Percentiles rank a stretch among this genome's conserved stretches.
Evolutionary conservation across 1,139 yeast species (phyloP).

Genomic region (Saccharomycopsis hybrid): DNA sequence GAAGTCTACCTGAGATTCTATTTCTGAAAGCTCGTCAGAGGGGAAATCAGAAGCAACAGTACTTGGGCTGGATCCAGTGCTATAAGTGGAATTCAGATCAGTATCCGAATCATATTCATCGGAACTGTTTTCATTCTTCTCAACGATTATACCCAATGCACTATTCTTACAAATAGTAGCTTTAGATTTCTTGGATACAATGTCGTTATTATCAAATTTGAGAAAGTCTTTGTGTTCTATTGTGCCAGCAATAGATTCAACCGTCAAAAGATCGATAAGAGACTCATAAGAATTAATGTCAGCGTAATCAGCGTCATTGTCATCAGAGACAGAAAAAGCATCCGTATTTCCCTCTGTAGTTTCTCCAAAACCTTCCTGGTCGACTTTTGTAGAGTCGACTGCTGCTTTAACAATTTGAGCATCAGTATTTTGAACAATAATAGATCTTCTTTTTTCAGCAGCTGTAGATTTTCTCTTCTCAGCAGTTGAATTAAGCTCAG

Average conservation of each 20-base stretch:
- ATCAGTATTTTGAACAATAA: too few species aligned
- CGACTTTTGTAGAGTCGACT: too few species aligned
- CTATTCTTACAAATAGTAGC: slow-evolving; percentile 12
- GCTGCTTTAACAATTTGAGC: too few species aligned
- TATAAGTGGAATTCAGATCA: slow-evolving; percentile 1
- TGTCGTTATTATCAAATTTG: background rate
- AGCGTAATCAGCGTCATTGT: slow-evolving; percentile 7
- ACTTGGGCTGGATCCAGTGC: slow-evolving; percentile 6
- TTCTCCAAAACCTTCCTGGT: too few species aligned
- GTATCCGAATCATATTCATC: slow-evolving; percentile 2
- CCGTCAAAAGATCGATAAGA: slow-evolving; percentile 12
- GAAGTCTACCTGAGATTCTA: slow-evolving; percentile 2
- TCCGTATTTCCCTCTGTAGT: too few species aligned
- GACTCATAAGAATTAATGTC: slow-evolving; percentile 9
- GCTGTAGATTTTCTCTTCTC: slow-evolving; percentile 15
- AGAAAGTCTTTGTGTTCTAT: slow-evolving; percentile 17
- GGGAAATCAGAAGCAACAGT: slow-evolving; percentile 15
- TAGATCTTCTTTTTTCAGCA: background rate
- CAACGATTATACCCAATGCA: slow-evolving; percentile 15
- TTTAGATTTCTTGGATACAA: slow-evolving; percentile 3
- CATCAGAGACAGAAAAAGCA: too few species aligned
- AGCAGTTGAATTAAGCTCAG: slow-evolving; percentile 17
- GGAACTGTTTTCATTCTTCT: slow-evolving; percentile 3
- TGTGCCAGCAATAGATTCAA: slow-evolving; percentile 19
- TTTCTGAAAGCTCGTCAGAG: slow-evolving; percentile 7